Conservation (phyloP, 2,329 filamentous ascomycete species). For the Colletotrichum scovillei region DNA sequence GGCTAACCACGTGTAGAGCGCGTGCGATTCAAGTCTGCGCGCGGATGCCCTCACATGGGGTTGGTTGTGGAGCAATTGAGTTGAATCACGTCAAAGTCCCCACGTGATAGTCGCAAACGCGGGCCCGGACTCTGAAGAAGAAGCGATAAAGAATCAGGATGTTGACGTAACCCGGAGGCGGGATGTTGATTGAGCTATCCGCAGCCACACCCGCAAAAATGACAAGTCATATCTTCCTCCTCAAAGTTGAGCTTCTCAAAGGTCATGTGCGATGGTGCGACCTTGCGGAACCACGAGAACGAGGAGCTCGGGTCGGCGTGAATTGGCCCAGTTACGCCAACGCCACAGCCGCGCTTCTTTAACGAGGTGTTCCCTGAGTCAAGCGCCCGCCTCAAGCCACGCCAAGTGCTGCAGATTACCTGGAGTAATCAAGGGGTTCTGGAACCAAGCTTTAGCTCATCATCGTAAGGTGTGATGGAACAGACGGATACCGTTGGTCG, state of each 20-base stretch:
- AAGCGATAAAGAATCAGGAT: not conserved
- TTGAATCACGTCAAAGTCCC: not conserved
- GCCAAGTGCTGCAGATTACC: not conserved
- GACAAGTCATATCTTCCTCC: not conserved
- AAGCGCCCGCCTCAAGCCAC: slow-evolving; percentile 1
- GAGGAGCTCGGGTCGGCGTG: not conserved
- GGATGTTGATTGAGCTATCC: not conserved
- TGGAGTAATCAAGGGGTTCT: not conserved
- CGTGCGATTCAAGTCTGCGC: slow-evolving; percentile 7
- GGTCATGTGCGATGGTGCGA: not conserved
- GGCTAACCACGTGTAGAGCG: slow-evolving; percentile 19
- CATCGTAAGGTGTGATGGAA: not conserved
- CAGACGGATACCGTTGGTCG: not conserved
- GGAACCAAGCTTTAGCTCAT: not conserved
- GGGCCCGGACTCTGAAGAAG: not conserved
- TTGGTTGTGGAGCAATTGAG: not conserved
- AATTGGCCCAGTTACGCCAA: not conserved
- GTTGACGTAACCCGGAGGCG: not conserved
- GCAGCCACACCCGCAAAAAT: not conserved
- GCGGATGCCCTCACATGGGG: not conserved
- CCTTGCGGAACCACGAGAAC: not conserved
- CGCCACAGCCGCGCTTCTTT: slow-evolving; percentile 1
- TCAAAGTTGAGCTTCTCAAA: not conserved
- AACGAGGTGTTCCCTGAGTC: slow-evolving; percentile 21
- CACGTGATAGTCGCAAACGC: not conserved